A percentile compares a stretch with the other conserved stretches of the same genome.
phyloP scores from a whole-genome alignment of 192 early-diverging fungal species.

The Backusella parvicylindrica region DNA sequence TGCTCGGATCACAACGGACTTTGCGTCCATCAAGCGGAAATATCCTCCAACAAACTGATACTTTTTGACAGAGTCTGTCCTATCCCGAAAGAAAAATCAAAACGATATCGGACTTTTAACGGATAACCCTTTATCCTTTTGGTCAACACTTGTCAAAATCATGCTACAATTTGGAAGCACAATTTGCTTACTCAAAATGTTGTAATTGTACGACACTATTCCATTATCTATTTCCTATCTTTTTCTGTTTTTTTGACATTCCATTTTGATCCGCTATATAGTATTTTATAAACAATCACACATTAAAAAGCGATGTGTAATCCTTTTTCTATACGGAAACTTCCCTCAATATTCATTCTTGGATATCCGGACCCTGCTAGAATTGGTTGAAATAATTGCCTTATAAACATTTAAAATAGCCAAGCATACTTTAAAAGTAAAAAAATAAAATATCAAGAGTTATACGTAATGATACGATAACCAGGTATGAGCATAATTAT shows the following conservation, averaged over 20 bases:
- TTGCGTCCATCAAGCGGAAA: background rate
- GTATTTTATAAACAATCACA: background rate
- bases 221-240: conserved; percentile 4
- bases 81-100: background rate
- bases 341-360: background rate
- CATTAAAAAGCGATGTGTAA: background rate
- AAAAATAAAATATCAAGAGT: background rate
- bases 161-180: background rate
- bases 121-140: conserved; percentile 1
- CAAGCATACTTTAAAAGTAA: background rate
- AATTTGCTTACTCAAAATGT: background rate
- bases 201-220: background rate
- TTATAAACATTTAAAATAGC: background rate
- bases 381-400: background rate
- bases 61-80: background rate
- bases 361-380: background rate
- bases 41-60: background rate
- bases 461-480: background rate
- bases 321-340: background rate
- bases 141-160: background rate
- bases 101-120: background rate
- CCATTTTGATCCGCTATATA: background rate
- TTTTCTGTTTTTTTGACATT: background rate
- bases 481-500: background rate
- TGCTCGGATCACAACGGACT: background rate